Evolutionary conservation across 2,329 filamentous ascomycete species (phyloP), one percentile per base, ranked within the genome.

Genomic region (Colletotrichum karsti): DNA sequence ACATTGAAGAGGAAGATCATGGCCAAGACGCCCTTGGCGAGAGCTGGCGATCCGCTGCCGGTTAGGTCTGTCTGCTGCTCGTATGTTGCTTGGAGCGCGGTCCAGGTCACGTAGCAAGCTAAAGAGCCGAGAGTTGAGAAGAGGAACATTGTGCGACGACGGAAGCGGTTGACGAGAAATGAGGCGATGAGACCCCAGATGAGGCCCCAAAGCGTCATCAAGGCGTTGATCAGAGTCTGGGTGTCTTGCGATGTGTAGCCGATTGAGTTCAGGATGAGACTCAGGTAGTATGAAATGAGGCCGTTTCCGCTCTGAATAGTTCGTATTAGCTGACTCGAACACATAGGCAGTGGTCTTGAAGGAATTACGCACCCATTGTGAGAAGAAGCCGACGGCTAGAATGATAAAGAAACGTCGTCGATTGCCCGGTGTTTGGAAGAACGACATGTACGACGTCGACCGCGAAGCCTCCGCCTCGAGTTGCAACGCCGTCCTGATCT

Each of bases 301-400:
- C 75, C 79, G 63, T 73, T 72, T 10, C 72, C 72, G 0, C 72
- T 26, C 63, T 82, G 79, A 62, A 80, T 4, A 71, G 74, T 10
- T 75, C 72, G 8, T 78, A 71, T 6, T 71, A 73, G 44, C 28
- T n/a, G 65, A 67, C 72, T 70, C 58, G 58, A 3, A 56, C 7
- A 22, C 37, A 4, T n/a, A n/a, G n/a, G n/a, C n/a, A n/a, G n/a
- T n/a, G n/a, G n/a, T n/a, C n/a, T n/a, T n/a, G n/a, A n/a, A n/a
- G n/a, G n/a, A n/a, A 28, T 30, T 12, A 42, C 70, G 54, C 26
- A 72, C 63, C 5, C 71, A 71, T 30, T 74, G 72, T 2, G 69
- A 85, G 72, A 87, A 87, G 5, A 88, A 73, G 13, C 86, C 85
- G 9, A 88, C 80, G 41, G 85, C 80, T 1, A 79, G 76, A 3